Conservation (phyloP, 441 rosid species). For the Populus hybrid region DNA sequence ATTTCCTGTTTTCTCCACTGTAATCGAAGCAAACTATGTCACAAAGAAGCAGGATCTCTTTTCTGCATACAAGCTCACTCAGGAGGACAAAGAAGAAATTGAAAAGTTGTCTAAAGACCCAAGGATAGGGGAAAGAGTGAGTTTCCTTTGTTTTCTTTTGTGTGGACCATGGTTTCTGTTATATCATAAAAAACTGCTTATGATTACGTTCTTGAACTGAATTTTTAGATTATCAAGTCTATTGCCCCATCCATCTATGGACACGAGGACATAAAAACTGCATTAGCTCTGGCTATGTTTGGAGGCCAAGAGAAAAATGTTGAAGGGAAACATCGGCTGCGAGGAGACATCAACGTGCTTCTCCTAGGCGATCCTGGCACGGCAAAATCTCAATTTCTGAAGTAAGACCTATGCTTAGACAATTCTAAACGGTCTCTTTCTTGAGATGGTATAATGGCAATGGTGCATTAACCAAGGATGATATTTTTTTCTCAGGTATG, state of each 20-base stretch:
- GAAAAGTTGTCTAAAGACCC: conserved; percentile 90
- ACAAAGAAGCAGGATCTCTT: conserved; percentile 96
- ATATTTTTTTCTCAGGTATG: conserved; percentile 53
- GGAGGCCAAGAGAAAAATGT: conserved; percentile 99
- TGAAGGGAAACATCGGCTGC: conserved; percentile 82
- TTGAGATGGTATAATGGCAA: not conserved
- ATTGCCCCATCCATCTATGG: conserved; percentile 97
- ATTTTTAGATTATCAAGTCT: conserved; percentile 79
- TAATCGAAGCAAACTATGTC: conserved; percentile 88
- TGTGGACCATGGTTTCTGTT: not conserved
- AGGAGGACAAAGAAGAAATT: conserved; percentile 90
- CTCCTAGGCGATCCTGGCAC: conserved; percentile 98
- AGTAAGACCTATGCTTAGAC: conserved; percentile 43
- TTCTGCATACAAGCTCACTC: conserved; percentile 95
- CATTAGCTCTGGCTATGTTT: conserved; percentile 95
- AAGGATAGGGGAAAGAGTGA: conserved; percentile 86
- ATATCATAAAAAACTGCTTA: conserved; percentile 6
- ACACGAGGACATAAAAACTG: conserved; percentile 98
- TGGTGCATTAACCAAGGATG: conserved; percentile 15
- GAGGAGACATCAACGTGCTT: conserved; percentile 95
- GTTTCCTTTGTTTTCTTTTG: conserved; percentile 20
- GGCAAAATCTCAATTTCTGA: conserved; percentile 95
- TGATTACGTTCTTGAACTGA: conserved; percentile 14
- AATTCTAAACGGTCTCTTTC: not conserved
- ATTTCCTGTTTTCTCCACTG: conserved; percentile 95